These are phyloP conservation scores for Nitzschia inconspicua DNA, from an alignment of 108 stramenopile genomes.

Conservation along the genomic window DNA sequence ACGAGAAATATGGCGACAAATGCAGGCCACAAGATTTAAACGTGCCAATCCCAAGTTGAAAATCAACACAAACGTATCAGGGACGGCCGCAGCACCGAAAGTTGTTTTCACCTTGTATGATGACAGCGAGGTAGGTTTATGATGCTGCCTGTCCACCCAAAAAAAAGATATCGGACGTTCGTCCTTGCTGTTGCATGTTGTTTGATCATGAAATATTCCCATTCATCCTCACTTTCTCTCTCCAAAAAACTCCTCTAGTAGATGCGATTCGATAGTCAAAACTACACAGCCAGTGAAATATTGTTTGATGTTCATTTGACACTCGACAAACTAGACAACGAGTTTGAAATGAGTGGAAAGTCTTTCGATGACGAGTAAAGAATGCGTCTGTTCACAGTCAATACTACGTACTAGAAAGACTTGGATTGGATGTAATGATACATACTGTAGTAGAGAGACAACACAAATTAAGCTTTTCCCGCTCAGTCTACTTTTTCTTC, in stretches of 20 bases:
- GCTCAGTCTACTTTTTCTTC: too few relatives aligned
- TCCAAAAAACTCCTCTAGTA: slow-evolving; percentile 5
- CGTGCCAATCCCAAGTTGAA: slow-evolving; percentile 65
- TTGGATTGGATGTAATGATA: too few relatives aligned
- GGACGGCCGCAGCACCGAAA: slow-evolving; percentile 47
- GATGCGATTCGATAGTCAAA: slow-evolving; percentile 46
- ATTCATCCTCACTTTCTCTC: not conserved
- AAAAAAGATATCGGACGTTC: not conserved
- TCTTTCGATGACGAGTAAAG: slow-evolving; percentile 30
- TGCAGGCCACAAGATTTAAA: slow-evolving; percentile 47
- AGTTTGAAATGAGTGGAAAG: slow-evolving; percentile 47
- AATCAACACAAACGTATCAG: slow-evolving; percentile 44
- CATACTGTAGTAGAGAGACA: too few relatives aligned
- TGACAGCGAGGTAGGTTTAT: slow-evolving; percentile 53
- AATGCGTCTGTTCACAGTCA: too few relatives aligned
- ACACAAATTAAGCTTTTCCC: too few relatives aligned
- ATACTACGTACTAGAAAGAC: too few relatives aligned
- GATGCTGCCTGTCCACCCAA: not conserved
- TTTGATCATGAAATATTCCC: not conserved
- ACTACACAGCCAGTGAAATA: slow-evolving; percentile 56
- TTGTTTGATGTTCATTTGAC: slow-evolving; percentile 51
- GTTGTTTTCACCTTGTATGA: slow-evolving; percentile 67
- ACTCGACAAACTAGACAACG: slow-evolving; percentile 41
- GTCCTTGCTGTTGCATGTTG: not conserved
- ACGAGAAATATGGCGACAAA: slow-evolving; percentile 71